A percentile compares a stretch with the other conserved stretches of the same genome.
Evolutionary conservation across 768 basidiomycete genomes (phyloP).

Genomic region (Basidioascus undulatus): DNA sequence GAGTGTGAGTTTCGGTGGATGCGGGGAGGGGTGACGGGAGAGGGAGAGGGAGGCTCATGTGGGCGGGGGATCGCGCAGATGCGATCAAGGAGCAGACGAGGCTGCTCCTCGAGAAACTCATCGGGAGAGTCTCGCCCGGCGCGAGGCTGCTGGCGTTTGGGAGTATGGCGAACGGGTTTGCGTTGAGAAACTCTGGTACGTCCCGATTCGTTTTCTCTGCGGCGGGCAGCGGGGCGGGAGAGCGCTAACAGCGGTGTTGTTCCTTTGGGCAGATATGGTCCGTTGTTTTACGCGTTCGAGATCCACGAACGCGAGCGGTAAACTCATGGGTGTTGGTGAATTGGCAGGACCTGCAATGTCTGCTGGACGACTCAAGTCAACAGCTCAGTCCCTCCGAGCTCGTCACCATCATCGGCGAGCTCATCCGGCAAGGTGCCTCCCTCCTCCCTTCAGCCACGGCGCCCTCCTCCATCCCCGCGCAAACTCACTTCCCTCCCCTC

Average conservation of each 20-base stretch:
- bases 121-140: conserved; percentile 79
- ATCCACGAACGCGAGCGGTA: background rate
- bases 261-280: background rate
- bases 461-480: background rate
- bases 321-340: background rate
- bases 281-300: background rate
- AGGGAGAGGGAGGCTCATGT: too few relatives aligned
- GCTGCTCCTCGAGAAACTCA: conserved; percentile 80
- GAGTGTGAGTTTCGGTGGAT: too few relatives aligned
- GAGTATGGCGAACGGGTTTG: conserved; percentile 91
- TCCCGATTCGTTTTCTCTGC: conserved; percentile 3
- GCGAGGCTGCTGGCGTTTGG: conserved; percentile 81
- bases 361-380: conserved; percentile 53
- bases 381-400: conserved; percentile 54
- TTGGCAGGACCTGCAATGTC: conserved; percentile 66
- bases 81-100: conserved; percentile 94
- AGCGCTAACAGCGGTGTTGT: background rate
- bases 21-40: too few relatives aligned
- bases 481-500: conserved; percentile 2
- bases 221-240: too few relatives aligned
- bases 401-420: conserved; percentile 76
- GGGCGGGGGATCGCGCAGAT: too few relatives aligned
- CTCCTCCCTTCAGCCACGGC: background rate
- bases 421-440: conserved; percentile 67
- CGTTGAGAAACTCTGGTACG: conserved; percentile 77